Conservation (phyloP, 2,329 filamentous ascomycete species). For the Cladosporium phlei region DNA sequence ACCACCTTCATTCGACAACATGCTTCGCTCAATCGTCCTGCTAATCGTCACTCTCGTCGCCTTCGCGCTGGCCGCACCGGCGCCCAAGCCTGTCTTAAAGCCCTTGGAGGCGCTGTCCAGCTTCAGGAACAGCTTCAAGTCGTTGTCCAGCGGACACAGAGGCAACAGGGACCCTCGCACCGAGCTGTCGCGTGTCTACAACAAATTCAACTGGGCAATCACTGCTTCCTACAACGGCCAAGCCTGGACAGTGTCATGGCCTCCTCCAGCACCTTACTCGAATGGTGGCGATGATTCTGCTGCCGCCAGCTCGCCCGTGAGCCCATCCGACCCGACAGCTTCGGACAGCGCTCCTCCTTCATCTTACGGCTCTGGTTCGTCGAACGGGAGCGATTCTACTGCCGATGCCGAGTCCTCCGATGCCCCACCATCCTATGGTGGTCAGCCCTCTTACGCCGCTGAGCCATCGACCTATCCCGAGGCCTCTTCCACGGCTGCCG, state of each 20-base stretch:
- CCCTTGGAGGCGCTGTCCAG: constrained; percentile 19
- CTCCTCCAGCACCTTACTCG: too few relatives aligned
- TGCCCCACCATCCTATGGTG: not conserved
- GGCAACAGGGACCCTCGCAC: constrained; percentile 55
- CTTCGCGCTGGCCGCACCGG: constrained; percentile 44
- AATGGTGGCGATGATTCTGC: too few relatives aligned
- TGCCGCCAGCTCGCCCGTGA: too few relatives aligned
- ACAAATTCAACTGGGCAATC: constrained; percentile 54
- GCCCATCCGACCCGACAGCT: constrained; percentile 1
- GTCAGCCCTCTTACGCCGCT: not conserved
- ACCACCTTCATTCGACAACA: not conserved
- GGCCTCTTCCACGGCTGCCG: not conserved
- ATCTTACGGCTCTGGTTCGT: not conserved
- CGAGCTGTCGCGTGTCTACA: constrained; percentile 62
- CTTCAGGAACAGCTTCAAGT: constrained; percentile 7
- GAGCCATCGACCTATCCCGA: too few relatives aligned
- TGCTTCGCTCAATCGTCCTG: constrained; percentile 30
- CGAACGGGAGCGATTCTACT: not conserved
- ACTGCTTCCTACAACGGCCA: constrained; percentile 7
- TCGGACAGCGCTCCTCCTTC: not conserved
- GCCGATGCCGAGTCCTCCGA: constrained; percentile 1
- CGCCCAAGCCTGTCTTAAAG: constrained; percentile 24
- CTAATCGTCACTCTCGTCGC: constrained; percentile 47
- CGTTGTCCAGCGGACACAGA: constrained; percentile 11
- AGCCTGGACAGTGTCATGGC: constrained; percentile 8